Evolutionary conservation across 192 early-diverging fungal genomes (phyloP).

Genomic region (Tieghemiomyces parasiticus): DNA sequence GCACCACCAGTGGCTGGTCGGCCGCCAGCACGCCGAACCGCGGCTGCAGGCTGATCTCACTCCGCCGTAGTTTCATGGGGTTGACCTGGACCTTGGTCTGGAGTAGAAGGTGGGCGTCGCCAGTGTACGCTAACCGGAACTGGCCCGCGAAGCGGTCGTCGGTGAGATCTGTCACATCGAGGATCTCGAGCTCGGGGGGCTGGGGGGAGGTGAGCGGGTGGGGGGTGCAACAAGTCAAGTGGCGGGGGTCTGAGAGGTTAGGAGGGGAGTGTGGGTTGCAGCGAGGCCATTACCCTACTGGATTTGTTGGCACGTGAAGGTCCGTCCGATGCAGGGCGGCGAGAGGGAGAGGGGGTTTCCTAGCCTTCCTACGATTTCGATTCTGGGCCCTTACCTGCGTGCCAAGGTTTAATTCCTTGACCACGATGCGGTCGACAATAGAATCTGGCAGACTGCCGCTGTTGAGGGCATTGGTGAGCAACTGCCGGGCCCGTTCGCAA

Average conservation of each 20-base stretch:
- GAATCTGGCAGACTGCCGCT: conserved; percentile 86
- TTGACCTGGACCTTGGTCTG: conserved; percentile 88
- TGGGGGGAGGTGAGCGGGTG: conserved; percentile 19
- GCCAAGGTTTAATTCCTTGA: conserved; percentile 92
- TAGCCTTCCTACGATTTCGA: not conserved
- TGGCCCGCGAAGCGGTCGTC: conserved; percentile 88
- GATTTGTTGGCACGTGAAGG: not conserved
- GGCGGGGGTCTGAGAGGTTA: not conserved
- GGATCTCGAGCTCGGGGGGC: conserved; percentile 92
- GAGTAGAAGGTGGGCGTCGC: conserved; percentile 83
- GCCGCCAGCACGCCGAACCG: conserved; percentile 67
- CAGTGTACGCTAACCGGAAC: conserved; percentile 86
- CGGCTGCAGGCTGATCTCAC: conserved; percentile 43
- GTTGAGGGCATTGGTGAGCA: conserved; percentile 85
- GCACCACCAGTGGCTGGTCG: conserved; percentile 85
- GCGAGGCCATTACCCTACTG: not conserved
- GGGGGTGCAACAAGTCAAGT: not conserved
- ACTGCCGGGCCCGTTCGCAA: conserved; percentile 66
- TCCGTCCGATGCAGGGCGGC: not conserved
- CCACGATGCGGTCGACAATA: conserved; percentile 80
- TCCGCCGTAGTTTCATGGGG: conserved; percentile 27
- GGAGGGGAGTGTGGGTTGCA: not conserved
- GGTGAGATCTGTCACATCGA: conserved; percentile 94
- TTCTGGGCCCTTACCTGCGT: conserved; percentile 33
- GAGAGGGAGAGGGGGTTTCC: not conserved